A percentile compares a stretch with the other conserved stretches of the same genome.
Evolutionary conservation across 441 rosid species (phyloP).

Genomic region (Pelargonium australe): DNA sequence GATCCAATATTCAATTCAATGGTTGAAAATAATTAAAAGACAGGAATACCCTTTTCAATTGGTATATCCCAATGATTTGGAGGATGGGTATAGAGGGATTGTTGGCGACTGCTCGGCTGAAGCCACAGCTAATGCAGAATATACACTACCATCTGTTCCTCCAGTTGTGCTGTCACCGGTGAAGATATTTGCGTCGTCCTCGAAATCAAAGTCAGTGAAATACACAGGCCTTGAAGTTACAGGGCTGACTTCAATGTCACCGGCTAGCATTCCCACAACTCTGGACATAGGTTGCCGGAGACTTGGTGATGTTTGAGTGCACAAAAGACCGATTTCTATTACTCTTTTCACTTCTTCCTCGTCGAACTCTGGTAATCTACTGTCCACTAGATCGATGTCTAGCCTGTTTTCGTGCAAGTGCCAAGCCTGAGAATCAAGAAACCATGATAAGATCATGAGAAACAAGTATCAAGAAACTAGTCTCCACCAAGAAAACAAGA

Average conservation of each 20-base stretch:
- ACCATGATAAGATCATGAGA: too few relatives aligned
- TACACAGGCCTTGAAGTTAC: conserved; percentile 51
- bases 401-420: conserved; percentile 38
- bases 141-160: conserved; percentile 10
- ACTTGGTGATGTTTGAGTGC: conserved; percentile 56
- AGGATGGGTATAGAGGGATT: conserved; percentile 22
- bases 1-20: too few relatives aligned
- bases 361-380: conserved; percentile 29
- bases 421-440: conserved; percentile 48
- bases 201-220: conserved; percentile 39
- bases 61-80: neutral
- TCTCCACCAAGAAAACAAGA: too few relatives aligned
- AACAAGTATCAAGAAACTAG: too few relatives aligned
- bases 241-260: conserved; percentile 44
- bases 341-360: conserved; percentile 44
- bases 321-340: conserved; percentile 48
- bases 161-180: conserved; percentile 12
- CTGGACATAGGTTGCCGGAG: conserved; percentile 62
- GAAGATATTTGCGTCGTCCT: conserved; percentile 34
- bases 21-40: too few relatives aligned
- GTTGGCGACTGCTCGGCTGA: neutral
- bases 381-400: conserved; percentile 40
- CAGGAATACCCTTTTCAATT: too few relatives aligned
- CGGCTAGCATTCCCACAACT: conserved; percentile 60
- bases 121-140: conserved; percentile 15